Evolutionary conservation across 331 rosid species (phyloP), one percentile per base, ranked within the genome.

Genomic region (Quercus lobata): DNA sequence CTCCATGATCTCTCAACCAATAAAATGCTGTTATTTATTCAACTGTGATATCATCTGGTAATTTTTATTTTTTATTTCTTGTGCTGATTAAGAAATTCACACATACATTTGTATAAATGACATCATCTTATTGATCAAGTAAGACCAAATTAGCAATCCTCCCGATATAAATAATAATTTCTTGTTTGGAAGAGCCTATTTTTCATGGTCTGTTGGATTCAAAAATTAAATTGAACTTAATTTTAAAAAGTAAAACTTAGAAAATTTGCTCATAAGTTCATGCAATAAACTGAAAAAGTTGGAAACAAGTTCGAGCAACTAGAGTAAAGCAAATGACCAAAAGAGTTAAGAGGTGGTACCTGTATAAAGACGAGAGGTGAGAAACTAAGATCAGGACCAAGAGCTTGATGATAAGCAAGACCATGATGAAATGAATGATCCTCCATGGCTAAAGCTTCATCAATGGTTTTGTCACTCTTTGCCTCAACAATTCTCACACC

Each of bases 401-500:
- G 88, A 6, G 79, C 85, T 10, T 86, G 92, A 71, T 77, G 77
- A 29, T 82, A 88, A 41, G 82, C 89, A 3, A 92, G 88, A 2
- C 79, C 71, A 30, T 62, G 81, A 2, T 81, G 84, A 9, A 74
- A 25, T 4, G 75, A 37, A 25, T 74, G 61, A 0, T 80, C 89
- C 2, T 73, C 78, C 25, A 44, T 77, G 7, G 77, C 72, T 58
- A 89, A 71, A 87, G 94, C 87, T 5, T 92, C 90, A 1, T 66
- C 79, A 3, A 94, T 27, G 1, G 86, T 86, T 46, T 68, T 58
- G 1, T 87, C 90, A 14, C 82, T 82, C 27, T 69, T 63, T 0
- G 93, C 90, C 80, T 94, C 98, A 0, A 85, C 89, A 17, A 86
- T 89, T 8, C 97, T 81, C 11, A 92, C 95, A 1, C 98, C 95